Conservation (phyloP, 164 flowering plant genomes). For the Vitis rupestris region DNA sequence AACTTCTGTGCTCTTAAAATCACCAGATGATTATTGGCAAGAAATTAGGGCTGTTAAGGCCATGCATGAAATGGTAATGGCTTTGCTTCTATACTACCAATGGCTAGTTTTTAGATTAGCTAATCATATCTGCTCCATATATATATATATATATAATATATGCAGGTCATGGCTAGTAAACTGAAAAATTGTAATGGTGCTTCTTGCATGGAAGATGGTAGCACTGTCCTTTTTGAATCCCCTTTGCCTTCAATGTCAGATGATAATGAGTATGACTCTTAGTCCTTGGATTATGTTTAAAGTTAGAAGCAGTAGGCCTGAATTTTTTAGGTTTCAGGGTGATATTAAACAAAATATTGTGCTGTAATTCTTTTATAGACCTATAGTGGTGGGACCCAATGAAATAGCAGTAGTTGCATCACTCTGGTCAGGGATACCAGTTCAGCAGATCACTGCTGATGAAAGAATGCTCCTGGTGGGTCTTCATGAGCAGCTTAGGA, state of each 20-base stretch:
- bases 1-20: slow-evolving; percentile 52
- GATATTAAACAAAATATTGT: slow-evolving; percentile 7
- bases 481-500: slow-evolving; percentile 66
- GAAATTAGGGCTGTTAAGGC: slow-evolving; percentile 75
- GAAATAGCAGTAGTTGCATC: slow-evolving; percentile 81
- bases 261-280: slow-evolving; percentile 51
- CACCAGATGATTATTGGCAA: slow-evolving; percentile 84
- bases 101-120: slow-evolving; percentile 4
- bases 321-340: background rate
- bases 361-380: slow-evolving; percentile 33
- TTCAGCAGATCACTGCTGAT: slow-evolving; percentile 72
- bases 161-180: slow-evolving; percentile 53
- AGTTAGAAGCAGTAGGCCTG: slow-evolving; percentile 1
- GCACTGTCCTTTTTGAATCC: slow-evolving; percentile 29
- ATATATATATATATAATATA: slow-evolving; percentile 1
- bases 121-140: background rate
- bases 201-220: slow-evolving; percentile 28
- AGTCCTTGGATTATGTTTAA: slow-evolving; percentile 8
- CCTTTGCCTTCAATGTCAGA: slow-evolving; percentile 26
- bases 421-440: slow-evolving; percentile 84
- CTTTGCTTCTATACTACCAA: background rate
- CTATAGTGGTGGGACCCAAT: slow-evolving; percentile 60
- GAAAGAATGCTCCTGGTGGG: slow-evolving; percentile 59
- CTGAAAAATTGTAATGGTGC: slow-evolving; percentile 27
- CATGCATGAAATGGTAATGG: slow-evolving; percentile 78